Conservation (phyloP, 768 basidiomycete species). For the Podaxis carcinomalis region DNA sequence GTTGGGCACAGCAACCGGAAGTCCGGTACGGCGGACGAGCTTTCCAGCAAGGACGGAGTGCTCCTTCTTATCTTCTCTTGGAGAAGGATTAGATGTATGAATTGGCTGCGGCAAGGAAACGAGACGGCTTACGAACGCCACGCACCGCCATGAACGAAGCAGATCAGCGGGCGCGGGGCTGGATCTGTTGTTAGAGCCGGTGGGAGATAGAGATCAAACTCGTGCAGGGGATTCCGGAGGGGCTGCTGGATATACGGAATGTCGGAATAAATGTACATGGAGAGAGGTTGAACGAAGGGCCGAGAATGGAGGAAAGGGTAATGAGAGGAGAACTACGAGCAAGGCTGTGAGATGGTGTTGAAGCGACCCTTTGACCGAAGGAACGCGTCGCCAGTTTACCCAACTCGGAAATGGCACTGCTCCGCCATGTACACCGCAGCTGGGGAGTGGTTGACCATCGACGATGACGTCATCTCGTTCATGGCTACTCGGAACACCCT, state of each 20-base stretch:
- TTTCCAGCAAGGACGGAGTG: constrained; percentile 48
- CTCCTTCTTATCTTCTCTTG: constrained; percentile 70
- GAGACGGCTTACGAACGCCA: constrained; percentile 62
- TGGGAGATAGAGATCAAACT: constrained; percentile 55
- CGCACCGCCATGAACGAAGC: constrained; percentile 82
- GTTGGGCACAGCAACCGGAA: constrained; percentile 68
- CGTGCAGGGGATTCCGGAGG: constrained; percentile 28
- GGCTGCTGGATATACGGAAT: constrained; percentile 34
- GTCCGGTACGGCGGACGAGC: constrained; percentile 46
- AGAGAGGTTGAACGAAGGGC: neutral
- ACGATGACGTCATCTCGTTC: constrained; percentile 7
- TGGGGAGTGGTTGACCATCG: neutral
- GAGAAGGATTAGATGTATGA: constrained; percentile 1
- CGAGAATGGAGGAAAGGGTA: neutral
- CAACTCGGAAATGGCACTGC: neutral
- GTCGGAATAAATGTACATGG: constrained; percentile 26
- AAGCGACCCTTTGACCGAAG: neutral
- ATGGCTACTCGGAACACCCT: neutral
- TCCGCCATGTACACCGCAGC: neutral
- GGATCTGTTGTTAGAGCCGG: neutral
- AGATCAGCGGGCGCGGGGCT: constrained; percentile 40
- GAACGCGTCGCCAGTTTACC: neutral
- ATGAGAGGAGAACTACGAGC: neutral
- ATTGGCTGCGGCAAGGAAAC: constrained; percentile 1
- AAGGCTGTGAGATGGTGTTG: neutral